Percentiles rank a stretch among this genome's conserved stretches.
phyloP scores from a whole-genome alignment of 2,329 filamentous ascomycete species.

The Aspergillus quadrilineatus region DNA sequence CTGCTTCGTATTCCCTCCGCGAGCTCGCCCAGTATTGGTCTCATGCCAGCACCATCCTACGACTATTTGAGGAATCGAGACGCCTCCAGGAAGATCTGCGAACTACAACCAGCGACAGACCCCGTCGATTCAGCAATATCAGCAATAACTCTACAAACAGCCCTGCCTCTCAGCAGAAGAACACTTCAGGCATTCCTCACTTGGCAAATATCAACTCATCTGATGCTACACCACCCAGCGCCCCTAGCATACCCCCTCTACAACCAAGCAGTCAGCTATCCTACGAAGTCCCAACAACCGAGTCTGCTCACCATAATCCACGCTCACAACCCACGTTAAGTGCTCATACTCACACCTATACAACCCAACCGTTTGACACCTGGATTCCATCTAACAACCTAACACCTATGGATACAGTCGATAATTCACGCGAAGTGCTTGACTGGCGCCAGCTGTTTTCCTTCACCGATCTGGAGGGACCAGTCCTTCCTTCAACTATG shows the following conservation, averaged over 20 bases:
- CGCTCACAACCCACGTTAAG: conserved; percentile 23
- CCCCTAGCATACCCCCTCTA: conserved; percentile 16
- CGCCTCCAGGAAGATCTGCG: conserved; percentile 44
- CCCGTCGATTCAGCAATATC: conserved; percentile 26
- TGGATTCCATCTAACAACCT: conserved; percentile 33
- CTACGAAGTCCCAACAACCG: conserved; percentile 33
- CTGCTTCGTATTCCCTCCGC: conserved; percentile 42
- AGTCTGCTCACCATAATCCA: conserved; percentile 24
- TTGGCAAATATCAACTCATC: conserved; percentile 4
- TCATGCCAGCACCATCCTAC: conserved; percentile 44
- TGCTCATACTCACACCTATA: neutral
- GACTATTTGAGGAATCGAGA: conserved; percentile 46
- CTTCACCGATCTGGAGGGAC: conserved; percentile 39
- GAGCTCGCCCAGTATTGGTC: conserved; percentile 45
- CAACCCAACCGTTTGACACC: conserved; percentile 28
- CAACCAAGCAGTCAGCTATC: conserved; percentile 23
- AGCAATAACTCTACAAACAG: neutral
- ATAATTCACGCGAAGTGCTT: conserved; percentile 35
- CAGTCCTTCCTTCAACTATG: conserved; percentile 36
- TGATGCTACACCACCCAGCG: conserved; percentile 18
- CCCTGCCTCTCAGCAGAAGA: conserved; percentile 1
- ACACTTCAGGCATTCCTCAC: neutral
- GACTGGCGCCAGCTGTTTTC: conserved; percentile 46
- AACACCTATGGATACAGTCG: conserved; percentile 32
- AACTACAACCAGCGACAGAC: conserved; percentile 36